Evolutionary conservation across 345 rosid species (phyloP), one percentile per base, ranked within the genome.

Genomic region (Gossypioides kirkii): DNA sequence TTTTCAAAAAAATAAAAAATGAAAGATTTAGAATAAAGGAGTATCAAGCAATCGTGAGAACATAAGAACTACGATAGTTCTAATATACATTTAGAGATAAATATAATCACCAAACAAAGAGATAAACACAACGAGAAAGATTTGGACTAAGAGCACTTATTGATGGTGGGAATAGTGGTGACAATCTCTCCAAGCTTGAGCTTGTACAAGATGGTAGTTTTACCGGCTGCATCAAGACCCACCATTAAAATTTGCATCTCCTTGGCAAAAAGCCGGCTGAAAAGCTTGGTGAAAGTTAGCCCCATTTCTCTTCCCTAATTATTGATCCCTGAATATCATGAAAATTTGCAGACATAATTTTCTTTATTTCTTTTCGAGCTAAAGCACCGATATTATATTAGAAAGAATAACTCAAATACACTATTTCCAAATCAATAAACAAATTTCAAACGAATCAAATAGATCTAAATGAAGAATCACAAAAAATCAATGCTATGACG

Each of bases 251-350:
- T 32, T 32, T 6, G 38, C 38, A 32, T 32, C 38, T 32, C 38
- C 38, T 32, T 32, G 38, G 38, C 38, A 32, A 32, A 32, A 32
- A 32, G 38, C 38, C 38, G 38, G 78, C 88, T 86, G 73, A 88
- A 88, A 73, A 88, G 87, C 85, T 88, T 88, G 2, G 87, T 83
- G 79, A 88, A 88, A 55, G 89, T 83, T 80, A 88, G 76, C 76
- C 90, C 92, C 92, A 88, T 88, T 71, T 61, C 74, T 54, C 45
- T 80, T 77, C 68, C 66, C 74, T 65, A 32, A 28, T 55, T 69
- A 53, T 11, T 66, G 77, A 80, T 77, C 84, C 82, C 81, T 72
- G 52, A 14, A 54, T 7, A 73, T 77, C n/a, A 55, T 9, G 13
- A 20, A 55, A 55, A 55, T 55, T 2, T 6, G 6, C 11, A 45